Evolutionary conservation across 306 rosid genomes (phyloP), one percentile per base, ranked within the genome.

Genomic region (Vicia villosa): DNA sequence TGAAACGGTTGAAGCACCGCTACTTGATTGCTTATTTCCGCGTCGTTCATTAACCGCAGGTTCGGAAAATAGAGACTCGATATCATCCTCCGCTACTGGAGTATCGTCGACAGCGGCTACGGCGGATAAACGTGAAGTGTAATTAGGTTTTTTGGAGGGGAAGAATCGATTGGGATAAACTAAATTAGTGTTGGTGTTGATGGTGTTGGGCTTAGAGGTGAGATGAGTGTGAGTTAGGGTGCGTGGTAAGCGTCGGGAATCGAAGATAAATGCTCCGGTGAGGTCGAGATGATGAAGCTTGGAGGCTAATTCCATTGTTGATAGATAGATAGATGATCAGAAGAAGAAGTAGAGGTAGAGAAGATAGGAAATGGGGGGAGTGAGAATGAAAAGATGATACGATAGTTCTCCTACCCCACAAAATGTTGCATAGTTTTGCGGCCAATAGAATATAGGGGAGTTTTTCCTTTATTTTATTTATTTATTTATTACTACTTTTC

Each of bases 271-370:
- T 0, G 90, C 62, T 32, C 87, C 97, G 80, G 84, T 80, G 73
- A 93, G 91, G 76, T 86, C 86, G 14, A 88, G 82, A 69, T 80
- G 88, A 34, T 85, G 90, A 72, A 94, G 86, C 80, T 86, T 93
- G 4, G 85, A 59, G 3, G 85, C 59, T 13, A 90, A 82, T 30
- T 85, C 98, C 98, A 90, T 88, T 69, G 16, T 66, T 17, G 55
- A 41, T 41, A 11, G 14, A 12, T 6, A 37, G 41, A 37, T 10
- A 9, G 73, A 72, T 3, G 16, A 45, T 41, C 37, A 1, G 9
- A 45, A 45, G 9, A 45, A 34, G 46, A 54, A 26, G 9, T 5
- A 5, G 2, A 28, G 10, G 50, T 3, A 7, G 38, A 34, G 10
- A 7, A 34, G 38, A 34, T 2, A 22, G 24, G 2, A 8, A 8